Conservation (phyloP, 768 basidiomycete species). For the Tulasnella calospora region DNA sequence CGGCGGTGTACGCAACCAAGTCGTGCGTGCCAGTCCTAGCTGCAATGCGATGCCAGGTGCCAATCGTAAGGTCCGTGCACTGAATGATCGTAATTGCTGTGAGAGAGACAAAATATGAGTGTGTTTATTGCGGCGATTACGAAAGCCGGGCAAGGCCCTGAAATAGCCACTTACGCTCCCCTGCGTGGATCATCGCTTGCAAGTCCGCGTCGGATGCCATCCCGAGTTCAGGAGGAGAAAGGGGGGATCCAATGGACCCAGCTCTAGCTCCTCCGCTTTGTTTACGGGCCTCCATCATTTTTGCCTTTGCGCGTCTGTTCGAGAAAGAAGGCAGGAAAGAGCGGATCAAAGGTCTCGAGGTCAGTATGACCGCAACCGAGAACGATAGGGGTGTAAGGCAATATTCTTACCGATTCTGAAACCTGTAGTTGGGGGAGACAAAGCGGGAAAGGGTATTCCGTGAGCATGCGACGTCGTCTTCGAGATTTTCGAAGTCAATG, state of each 20-base stretch:
- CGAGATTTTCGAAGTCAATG: background rate
- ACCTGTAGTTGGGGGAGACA: constrained; percentile 6
- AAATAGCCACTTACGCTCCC: constrained; percentile 54
- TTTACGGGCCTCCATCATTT: constrained; percentile 47
- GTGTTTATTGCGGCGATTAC: constrained; percentile 12
- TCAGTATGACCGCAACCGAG: background rate
- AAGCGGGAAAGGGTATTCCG: constrained; percentile 3
- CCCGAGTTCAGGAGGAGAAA: constrained; percentile 50
- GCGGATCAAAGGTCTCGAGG: constrained; percentile 7
- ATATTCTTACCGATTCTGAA: constrained; percentile 21
- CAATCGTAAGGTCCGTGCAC: constrained; percentile 67
- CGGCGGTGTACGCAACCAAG: constrained; percentile 71
- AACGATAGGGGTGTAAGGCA: constrained; percentile 2
- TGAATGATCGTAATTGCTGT: constrained; percentile 71
- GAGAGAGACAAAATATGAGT: background rate
- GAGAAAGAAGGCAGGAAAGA: constrained; percentile 3
- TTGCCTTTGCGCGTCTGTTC: constrained; percentile 76
- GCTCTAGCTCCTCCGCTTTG: constrained; percentile 19
- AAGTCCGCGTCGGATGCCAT: constrained; percentile 56
- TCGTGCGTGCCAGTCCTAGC: constrained; percentile 52
- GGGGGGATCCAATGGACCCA: constrained; percentile 36
- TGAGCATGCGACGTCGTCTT: constrained; percentile 15
- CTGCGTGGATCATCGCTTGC: constrained; percentile 65
- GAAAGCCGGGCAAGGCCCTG: background rate
- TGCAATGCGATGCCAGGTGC: constrained; percentile 71